Conservation (phyloP, 441 rosid genomes). For the Gossypium armourianum region DNA sequence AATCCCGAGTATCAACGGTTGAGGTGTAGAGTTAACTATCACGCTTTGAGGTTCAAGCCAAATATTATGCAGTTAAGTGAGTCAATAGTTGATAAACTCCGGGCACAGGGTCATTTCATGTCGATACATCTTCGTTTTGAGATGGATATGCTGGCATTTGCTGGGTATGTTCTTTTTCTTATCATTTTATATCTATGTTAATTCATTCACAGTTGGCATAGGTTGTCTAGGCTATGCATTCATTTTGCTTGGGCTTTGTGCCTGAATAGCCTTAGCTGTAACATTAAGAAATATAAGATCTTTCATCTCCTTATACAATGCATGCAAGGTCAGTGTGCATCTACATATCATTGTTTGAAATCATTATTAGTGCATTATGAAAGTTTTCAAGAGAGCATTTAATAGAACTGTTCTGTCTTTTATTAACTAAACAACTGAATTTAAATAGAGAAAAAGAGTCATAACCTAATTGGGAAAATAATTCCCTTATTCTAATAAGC, state of each 20-base stretch:
- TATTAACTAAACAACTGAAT: too few species aligned
- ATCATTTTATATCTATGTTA: not conserved
- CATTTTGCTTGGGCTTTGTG: not conserved
- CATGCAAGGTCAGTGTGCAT: not conserved
- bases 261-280: not conserved
- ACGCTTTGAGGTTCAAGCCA: constrained; percentile 87
- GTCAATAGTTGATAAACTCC: constrained; percentile 78
- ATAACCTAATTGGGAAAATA: too few species aligned
- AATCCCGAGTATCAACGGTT: constrained; percentile 73
- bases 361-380: too few species aligned
- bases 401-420: too few species aligned
- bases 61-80: constrained; percentile 75
- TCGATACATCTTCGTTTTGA: constrained; percentile 95
- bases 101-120: constrained; percentile 87
- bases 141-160: constrained; percentile 97
- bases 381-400: too few species aligned
- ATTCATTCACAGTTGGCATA: not conserved
- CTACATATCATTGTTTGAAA: not conserved
- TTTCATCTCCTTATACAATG: not conserved
- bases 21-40: constrained; percentile 80
- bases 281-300: not conserved
- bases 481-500: too few species aligned
- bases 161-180: constrained; percentile 54
- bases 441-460: too few species aligned
- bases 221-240: not conserved